Conservation (phyloP, 371 early-diverging fungal genomes). For the Phascolomyces articulosus region DNA sequence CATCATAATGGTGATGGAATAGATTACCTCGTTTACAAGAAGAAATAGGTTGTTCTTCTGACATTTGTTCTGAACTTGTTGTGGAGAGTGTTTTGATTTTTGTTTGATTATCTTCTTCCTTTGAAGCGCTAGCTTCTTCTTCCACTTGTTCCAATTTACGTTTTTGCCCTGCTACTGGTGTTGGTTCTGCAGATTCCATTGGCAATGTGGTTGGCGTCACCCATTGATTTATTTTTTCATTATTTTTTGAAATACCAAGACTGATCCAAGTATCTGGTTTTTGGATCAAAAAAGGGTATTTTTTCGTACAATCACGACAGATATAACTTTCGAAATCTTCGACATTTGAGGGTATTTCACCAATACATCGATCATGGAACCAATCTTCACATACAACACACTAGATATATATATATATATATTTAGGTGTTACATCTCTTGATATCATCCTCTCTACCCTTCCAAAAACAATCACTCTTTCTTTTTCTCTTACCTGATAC, state of each 20-base stretch:
- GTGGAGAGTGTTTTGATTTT: too few species aligned
- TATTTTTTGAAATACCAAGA: constrained; percentile 40
- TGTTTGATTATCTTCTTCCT: neutral
- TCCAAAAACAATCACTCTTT: too few species aligned
- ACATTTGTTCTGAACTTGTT: neutral
- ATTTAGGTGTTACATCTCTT: too few species aligned
- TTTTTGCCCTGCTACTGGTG: constrained; percentile 10
- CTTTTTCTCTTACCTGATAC: constrained; percentile 56
- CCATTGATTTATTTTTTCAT: constrained; percentile 30
- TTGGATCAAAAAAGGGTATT: constrained; percentile 62
- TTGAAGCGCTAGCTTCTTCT: neutral
- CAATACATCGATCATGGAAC: constrained; percentile 87
- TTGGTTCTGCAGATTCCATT: too few species aligned
- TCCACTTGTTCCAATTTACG: constrained; percentile 19
- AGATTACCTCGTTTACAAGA: neutral
- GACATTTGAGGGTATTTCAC: constrained; percentile 63
- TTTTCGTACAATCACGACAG: constrained; percentile 75
- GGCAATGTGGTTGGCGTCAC: neutral
- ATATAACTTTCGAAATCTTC: constrained; percentile 80
- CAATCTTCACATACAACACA: constrained; percentile 87
- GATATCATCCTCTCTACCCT: too few species aligned
- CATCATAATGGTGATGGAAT: too few species aligned
- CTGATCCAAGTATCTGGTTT: constrained; percentile 50
- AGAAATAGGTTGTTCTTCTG: neutral
- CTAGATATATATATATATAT: constrained; percentile 25